These are phyloP conservation scores for Botrytis hyacinthi DNA, from an alignment of 2,329 filamentous ascomycete genomes.

Conservation along the genomic window DNA sequence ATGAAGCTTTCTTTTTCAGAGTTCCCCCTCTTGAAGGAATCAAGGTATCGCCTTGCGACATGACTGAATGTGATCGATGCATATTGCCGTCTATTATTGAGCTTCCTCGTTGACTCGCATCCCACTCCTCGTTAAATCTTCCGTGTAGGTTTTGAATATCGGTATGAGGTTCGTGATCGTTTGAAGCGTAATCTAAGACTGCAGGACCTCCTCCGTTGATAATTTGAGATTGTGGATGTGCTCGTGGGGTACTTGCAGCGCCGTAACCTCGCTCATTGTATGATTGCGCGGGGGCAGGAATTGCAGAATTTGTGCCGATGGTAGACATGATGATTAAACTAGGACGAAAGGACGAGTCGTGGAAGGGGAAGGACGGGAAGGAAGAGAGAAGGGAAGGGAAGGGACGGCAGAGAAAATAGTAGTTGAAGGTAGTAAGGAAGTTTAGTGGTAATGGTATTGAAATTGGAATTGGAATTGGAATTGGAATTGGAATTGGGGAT, in stretches of 20 bases:
- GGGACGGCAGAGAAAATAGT: neutral
- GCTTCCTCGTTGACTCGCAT: conserved; percentile 64
- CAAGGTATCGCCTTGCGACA: conserved; percentile 39
- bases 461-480: too few species aligned
- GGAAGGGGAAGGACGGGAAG: neutral
- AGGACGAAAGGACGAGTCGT: neutral
- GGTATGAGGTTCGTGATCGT: conserved; percentile 32
- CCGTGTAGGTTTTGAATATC: conserved; percentile 38
- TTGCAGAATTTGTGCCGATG: conserved; percentile 27
- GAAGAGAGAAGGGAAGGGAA: neutral
- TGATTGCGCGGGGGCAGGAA: conserved; percentile 35
- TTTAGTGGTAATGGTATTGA: neutral
- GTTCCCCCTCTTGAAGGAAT: conserved; percentile 61
- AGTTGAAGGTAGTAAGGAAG: neutral
- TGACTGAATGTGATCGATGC: conserved; percentile 60
- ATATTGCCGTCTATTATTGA: conserved; percentile 57
- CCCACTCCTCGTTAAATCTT: conserved; percentile 69
- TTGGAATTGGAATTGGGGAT: neutral
- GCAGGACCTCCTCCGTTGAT: conserved; percentile 32
- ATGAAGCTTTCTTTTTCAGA: conserved; percentile 81
- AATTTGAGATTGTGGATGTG: conserved; percentile 23
- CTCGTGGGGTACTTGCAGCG: conserved; percentile 26
- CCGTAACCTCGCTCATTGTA: conserved; percentile 37
- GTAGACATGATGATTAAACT: conserved; percentile 28
- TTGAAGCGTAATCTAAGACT: conserved; percentile 27